Conservation (phyloP, 352 stramenopile species). For the Thraustochytrium striatum region DNA sequence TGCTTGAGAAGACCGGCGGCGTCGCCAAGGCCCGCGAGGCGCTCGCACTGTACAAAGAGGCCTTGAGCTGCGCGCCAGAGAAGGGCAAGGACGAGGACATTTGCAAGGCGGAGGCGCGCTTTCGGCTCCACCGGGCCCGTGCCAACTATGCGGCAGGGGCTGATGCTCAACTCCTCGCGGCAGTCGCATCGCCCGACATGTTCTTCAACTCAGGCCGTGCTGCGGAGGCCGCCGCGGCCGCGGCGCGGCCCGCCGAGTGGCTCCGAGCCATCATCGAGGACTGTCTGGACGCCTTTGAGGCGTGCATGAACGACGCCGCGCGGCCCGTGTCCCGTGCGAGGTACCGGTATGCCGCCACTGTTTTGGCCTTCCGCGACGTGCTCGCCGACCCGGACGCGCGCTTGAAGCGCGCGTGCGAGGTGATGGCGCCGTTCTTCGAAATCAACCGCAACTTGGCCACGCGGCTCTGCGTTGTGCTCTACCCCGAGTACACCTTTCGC, state of each 20-base stretch:
- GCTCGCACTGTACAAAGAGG: neutral
- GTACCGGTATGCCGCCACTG: conserved; percentile 1
- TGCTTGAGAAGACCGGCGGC: neutral
- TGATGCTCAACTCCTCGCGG: neutral
- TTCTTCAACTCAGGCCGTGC: neutral
- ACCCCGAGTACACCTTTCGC: conserved; percentile 20
- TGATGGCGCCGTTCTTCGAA: no score
- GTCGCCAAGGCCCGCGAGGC: neutral
- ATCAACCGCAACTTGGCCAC: no score
- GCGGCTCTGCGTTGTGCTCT: conserved; percentile 4
- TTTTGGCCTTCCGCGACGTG: neutral
- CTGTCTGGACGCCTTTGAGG: conserved; percentile 7
- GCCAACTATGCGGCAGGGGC: neutral
- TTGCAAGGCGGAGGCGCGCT: conserved; percentile 20
- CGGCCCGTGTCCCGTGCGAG: neutral
- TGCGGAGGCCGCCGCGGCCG: neutral
- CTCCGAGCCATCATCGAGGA: neutral
- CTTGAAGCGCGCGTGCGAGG: neutral
- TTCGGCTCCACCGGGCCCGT: neutral
- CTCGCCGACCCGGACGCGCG: neutral
- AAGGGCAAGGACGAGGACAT: conserved; percentile 23
- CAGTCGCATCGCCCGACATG: neutral
- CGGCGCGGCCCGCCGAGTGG: no score
- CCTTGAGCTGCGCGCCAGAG: neutral
- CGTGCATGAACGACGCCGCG: conserved; percentile 6